Evolutionary conservation across 257 asterid species (phyloP).

Genomic region (Nicotiana tabacum): DNA sequence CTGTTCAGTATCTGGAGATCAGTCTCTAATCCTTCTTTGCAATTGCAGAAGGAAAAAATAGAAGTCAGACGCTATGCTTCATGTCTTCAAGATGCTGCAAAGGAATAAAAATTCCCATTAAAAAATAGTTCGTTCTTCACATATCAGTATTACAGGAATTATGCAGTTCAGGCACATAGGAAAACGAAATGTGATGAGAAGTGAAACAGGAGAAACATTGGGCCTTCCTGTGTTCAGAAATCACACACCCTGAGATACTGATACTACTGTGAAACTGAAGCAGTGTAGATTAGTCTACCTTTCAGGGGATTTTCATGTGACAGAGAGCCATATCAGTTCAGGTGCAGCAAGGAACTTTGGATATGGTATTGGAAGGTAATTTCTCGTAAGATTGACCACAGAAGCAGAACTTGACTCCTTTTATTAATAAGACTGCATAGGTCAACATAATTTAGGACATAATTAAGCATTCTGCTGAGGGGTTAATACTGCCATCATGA

Average conservation of each 20-base stretch:
- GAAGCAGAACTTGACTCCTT: not conserved
- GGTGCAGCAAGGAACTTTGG: not conserved
- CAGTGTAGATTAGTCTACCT: not conserved
- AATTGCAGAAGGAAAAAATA: conserved; percentile 17
- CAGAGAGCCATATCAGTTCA: not conserved
- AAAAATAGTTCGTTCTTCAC: conserved; percentile 29
- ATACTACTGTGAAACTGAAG: not conserved
- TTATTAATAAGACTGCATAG: conserved; percentile 3
- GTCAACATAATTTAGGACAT: not conserved
- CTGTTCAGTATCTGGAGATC: conserved; percentile 6
- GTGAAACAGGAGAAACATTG: not conserved
- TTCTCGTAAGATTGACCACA: conserved; percentile 18
- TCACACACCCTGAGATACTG: not conserved
- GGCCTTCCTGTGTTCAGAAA: not conserved
- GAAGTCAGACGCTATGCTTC: not conserved
- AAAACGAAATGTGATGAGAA: not conserved
- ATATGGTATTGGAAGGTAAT: not conserved
- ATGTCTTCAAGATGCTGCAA: conserved; percentile 16
- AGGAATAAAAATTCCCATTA: conserved; percentile 20
- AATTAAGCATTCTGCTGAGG: not conserved
- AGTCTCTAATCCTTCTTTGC: conserved; percentile 10
- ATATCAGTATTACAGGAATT: conserved; percentile 15
- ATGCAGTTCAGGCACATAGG: not conserved
- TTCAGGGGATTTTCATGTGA: not conserved
- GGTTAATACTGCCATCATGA: not conserved